These are phyloP conservation scores for Infundibulicybe gibba DNA, from an alignment of 768 basidiomycete genomes.

Conservation along the genomic window DNA sequence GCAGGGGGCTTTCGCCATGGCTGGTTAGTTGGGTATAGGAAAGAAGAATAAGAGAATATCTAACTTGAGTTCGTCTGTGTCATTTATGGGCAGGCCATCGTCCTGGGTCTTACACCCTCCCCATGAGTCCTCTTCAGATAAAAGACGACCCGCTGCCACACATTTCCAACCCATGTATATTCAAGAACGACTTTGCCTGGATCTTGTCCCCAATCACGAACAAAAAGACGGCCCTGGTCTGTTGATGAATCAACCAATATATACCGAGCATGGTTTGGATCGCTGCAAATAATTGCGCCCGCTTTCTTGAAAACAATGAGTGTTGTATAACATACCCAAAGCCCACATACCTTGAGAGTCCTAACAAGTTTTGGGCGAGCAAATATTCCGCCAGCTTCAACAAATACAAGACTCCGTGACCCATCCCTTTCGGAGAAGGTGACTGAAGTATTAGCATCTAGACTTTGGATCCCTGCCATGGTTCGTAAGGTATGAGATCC, in stretches of 20 bases:
- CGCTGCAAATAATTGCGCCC: constrained; percentile 50
- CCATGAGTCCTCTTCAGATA: constrained; percentile 50
- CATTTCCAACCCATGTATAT: constrained; percentile 50
- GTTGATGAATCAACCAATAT: constrained; percentile 57
- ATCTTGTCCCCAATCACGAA: constrained; percentile 56
- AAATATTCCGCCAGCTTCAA: constrained; percentile 51
- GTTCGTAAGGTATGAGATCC: too few relatives aligned
- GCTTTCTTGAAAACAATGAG: constrained; percentile 35
- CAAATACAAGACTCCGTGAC: constrained; percentile 44
- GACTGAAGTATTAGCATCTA: constrained; percentile 1
- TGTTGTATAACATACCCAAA: not conserved
- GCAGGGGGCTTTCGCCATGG: constrained; percentile 52
- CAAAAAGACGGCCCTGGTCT: constrained; percentile 49
- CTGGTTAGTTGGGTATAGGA: constrained; percentile 5
- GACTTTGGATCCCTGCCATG: too few relatives aligned
- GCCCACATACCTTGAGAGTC: constrained; percentile 36
- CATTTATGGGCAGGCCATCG: constrained; percentile 34
- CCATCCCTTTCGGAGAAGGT: constrained; percentile 39
- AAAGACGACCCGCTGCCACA: constrained; percentile 34
- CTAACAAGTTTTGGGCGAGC: constrained; percentile 51
- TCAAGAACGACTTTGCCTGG: constrained; percentile 49
- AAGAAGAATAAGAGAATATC: constrained; percentile 16
- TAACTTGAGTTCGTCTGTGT: constrained; percentile 40
- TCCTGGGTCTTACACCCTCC: constrained; percentile 40
- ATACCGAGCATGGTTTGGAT: constrained; percentile 49